Evolutionary conservation across 2,329 filamentous ascomycete genomes (phyloP), one percentile per base, ranked within the genome.

Genomic region (Alternaria viburni): DNA sequence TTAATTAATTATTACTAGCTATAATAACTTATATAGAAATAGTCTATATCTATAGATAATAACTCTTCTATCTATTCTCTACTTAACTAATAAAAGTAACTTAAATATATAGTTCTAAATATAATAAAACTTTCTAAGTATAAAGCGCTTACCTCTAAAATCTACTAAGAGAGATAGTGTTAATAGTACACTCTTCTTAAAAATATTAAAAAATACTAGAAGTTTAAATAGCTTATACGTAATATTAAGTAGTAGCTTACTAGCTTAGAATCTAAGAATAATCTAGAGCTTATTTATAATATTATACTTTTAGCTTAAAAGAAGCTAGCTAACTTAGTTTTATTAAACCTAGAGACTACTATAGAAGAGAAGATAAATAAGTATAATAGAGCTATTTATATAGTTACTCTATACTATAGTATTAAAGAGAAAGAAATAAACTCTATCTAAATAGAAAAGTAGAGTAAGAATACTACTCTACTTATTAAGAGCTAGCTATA

Each of bases 221-320:
- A 65, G 55, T 62, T 51, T 59, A 32, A 65, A 54, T 47, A 65
- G 59, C 60, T 32, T 26, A 46, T 66, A 46, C 59, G 57, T 61
- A 47, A 70, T 67, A 54, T 72, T 13, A 47, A 72, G 61, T 44
- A 46, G 59, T 61, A 70, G 61, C 68, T 72, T 65, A 49, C 65
- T 62, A 32, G 67, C 17, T 59, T 59, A 59, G 57, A 54, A 28
- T 21, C 49, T 47, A 62, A 60, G 23, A 54, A 68, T 10, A 12
- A 63, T 25, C 44, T 52, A 15, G 32, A 66, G 41, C 46, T 52
- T 23, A 36, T 52, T 47, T 26, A 59, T 15, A 12, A 50, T 12
- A 11, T 57, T 54, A 55, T 68, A 41, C 58, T 58, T 32, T 56
- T n/a, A 9, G 61, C 61, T 19, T 45, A 68, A 62, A 19, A 46